Evolutionary conservation across 441 rosid genomes (phyloP).

Genomic region (Sinapis alba): DNA sequence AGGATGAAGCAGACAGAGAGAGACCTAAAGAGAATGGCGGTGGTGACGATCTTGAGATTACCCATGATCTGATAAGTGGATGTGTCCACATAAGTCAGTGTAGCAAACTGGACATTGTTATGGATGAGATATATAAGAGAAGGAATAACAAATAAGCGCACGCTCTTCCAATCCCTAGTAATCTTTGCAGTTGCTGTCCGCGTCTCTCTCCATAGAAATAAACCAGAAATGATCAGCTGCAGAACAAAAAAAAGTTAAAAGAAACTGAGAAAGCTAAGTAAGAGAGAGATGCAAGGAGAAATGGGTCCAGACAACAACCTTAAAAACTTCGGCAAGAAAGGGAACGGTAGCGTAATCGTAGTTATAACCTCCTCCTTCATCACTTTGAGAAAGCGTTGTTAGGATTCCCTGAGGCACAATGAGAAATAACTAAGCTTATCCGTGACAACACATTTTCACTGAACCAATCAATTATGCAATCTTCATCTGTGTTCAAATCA

Average conservation of each 20-base stretch:
- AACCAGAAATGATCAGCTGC: conserved; percentile 66
- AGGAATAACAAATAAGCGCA: conserved; percentile 70
- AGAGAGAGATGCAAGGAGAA: not conserved
- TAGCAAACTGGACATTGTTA: conserved; percentile 82
- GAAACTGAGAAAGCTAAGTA: not conserved
- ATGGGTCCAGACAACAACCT: conserved; percentile 41
- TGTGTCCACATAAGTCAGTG: conserved; percentile 70
- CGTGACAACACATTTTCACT: not conserved
- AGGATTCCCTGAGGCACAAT: conserved; percentile 60
- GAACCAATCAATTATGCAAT: not conserved
- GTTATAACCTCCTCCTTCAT: conserved; percentile 59
- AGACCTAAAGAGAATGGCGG: conserved; percentile 70
- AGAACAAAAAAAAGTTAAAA: not conserved
- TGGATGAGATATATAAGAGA: conserved; percentile 75
- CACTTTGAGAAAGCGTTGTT: conserved; percentile 69
- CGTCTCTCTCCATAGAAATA: conserved; percentile 64
- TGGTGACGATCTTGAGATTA: conserved; percentile 81
- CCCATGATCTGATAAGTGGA: conserved; percentile 90
- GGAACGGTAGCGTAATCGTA: conserved; percentile 81
- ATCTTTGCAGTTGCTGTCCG: conserved; percentile 50
- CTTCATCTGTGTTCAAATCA: not conserved
- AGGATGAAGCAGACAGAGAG: not conserved
- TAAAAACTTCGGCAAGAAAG: conserved; percentile 72
- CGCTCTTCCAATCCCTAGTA: conserved; percentile 73
- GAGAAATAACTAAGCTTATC: too few relatives aligned